Conservation (phyloP, 169 alveolate species). For the Fabrea salina region DNA sequence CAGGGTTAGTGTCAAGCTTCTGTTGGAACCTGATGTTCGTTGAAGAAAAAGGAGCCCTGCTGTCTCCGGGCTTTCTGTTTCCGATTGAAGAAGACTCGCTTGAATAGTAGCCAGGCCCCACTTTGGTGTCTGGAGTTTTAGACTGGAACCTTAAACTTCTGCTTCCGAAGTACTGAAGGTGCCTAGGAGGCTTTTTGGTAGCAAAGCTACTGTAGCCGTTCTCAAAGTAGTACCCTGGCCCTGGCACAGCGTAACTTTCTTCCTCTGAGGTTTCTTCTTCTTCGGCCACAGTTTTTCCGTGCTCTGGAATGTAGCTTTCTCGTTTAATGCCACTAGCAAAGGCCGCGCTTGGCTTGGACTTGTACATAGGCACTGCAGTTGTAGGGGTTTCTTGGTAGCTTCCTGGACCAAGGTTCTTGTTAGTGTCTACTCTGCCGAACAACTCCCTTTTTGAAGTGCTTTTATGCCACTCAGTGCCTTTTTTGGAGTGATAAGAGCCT, state of each 20-base stretch:
- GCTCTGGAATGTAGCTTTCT: slow-evolving; percentile 13
- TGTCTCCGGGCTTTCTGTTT: background rate
- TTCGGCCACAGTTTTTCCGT: slow-evolving; percentile 38
- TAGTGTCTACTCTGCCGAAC: background rate
- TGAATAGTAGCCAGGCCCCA: slow-evolving; percentile 10
- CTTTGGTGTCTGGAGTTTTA: background rate
- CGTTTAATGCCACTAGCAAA: slow-evolving; percentile 18
- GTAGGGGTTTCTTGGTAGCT: slow-evolving; percentile 36
- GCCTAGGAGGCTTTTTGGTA: background rate
- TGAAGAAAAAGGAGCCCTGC: slow-evolving; percentile 33
- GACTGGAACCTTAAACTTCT: background rate
- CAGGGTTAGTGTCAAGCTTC: background rate
- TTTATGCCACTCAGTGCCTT: slow-evolving; percentile 29
- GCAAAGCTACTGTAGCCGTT: background rate
- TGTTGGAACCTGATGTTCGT: slow-evolving; percentile 26
- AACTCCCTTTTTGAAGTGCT: slow-evolving; percentile 32
- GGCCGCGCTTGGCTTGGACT: slow-evolving; percentile 40
- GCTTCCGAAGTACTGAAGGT: slow-evolving; percentile 1
- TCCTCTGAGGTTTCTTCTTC: slow-evolving; percentile 27
- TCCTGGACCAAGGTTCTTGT: slow-evolving; percentile 56
- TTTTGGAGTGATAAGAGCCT: background rate
- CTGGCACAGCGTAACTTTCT: slow-evolving; percentile 53
- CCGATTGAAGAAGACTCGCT: background rate
- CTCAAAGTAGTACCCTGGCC: slow-evolving; percentile 66
- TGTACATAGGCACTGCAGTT: slow-evolving; percentile 47